Conservation (phyloP, 768 basidiomycete species). For the Suillus subaureus region DNA sequence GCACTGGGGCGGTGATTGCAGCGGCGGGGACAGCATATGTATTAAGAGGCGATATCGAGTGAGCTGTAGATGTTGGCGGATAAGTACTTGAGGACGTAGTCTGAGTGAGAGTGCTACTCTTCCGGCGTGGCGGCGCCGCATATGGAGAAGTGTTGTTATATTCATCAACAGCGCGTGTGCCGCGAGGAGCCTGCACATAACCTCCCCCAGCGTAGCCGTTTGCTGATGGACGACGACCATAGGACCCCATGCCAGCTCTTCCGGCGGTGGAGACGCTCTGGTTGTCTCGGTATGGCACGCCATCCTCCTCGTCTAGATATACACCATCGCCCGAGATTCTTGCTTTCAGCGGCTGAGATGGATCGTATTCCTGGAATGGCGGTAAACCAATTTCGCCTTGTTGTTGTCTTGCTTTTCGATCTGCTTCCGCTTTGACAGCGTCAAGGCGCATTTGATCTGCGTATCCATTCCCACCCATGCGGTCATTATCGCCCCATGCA, state of each 20-base stretch:
- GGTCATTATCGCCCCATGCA: constrained; percentile 37
- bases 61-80: constrained; percentile 35
- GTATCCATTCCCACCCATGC: constrained; percentile 38
- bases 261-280: constrained; percentile 26
- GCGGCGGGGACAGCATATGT: constrained; percentile 31
- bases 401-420: constrained; percentile 72
- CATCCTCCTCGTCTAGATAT: constrained; percentile 54
- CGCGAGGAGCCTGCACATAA: constrained; percentile 64
- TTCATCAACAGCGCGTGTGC: constrained; percentile 74
- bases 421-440: constrained; percentile 84
- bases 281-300: constrained; percentile 35
- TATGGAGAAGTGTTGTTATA: constrained; percentile 60
- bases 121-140: constrained; percentile 45
- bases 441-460: constrained; percentile 76
- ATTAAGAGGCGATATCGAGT: constrained; percentile 13
- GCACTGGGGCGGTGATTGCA: constrained; percentile 22
- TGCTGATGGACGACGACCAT: constrained; percentile 35
- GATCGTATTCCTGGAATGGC: constrained; percentile 69
- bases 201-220: constrained; percentile 49
- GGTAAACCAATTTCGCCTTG: constrained; percentile 69
- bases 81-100: constrained; percentile 41
- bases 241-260: constrained; percentile 27
- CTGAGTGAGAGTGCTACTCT: constrained; percentile 41
- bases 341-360: constrained; percentile 62
- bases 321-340: constrained; percentile 59